Conservation (phyloP, 2,329 filamentous ascomycete genomes). For the Colletotrichum viniferum region DNA sequence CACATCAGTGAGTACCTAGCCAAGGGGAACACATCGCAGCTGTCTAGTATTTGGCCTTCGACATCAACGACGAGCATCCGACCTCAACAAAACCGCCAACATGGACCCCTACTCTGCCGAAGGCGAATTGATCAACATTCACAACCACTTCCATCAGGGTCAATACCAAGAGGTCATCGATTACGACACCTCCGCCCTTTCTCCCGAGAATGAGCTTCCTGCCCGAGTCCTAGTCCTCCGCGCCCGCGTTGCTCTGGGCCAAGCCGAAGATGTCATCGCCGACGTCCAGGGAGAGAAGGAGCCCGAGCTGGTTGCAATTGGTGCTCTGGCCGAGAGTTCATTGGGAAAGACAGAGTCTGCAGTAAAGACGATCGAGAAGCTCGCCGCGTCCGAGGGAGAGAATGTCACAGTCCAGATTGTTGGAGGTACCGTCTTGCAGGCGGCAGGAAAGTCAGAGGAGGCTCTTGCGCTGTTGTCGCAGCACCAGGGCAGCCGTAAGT, state of each 20-base stretch:
- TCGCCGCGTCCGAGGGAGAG: constrained; percentile 70
- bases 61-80: constrained; percentile 17
- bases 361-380: constrained; percentile 65
- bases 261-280: constrained; percentile 74
- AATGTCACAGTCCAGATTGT: constrained; percentile 83
- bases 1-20: constrained; percentile 39
- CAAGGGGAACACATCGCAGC: constrained; percentile 21
- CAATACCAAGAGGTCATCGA: constrained; percentile 88
- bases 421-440: constrained; percentile 81
- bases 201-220: constrained; percentile 75
- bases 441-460: constrained; percentile 81
- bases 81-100: constrained; percentile 28
- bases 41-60: constrained; percentile 23
- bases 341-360: constrained; percentile 67
- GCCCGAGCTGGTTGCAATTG: constrained; percentile 78
- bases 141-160: constrained; percentile 76
- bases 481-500: constrained; percentile 85
- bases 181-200: constrained; percentile 82
- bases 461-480: constrained; percentile 79
- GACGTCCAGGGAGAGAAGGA: constrained; percentile 67
- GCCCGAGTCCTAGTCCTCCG: constrained; percentile 81
- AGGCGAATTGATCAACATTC: constrained; percentile 74
- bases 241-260: constrained; percentile 81
- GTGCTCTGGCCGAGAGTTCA: constrained; percentile 72
- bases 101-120: constrained; percentile 76